These are phyloP conservation scores for Malassezia slooffiae DNA, from an alignment of 1,284 basidiomycete genomes.

Conservation along the genomic window DNA sequence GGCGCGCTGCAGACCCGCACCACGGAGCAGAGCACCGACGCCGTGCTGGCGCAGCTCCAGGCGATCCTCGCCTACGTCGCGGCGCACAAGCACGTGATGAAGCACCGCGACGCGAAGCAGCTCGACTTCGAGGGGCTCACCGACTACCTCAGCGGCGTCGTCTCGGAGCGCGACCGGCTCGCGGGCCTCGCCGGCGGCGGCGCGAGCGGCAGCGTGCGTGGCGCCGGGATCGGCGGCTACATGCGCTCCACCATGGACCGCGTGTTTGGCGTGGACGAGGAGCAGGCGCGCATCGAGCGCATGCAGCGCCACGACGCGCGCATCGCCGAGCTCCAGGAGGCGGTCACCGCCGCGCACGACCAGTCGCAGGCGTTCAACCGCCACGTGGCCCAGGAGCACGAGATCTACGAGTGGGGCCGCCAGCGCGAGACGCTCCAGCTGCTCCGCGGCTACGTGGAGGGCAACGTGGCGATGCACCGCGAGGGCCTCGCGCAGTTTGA, in stretches of 20 bases:
- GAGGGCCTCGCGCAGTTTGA: conserved; percentile 16
- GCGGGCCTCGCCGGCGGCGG: conserved; percentile 27
- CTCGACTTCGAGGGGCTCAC: conserved; percentile 96
- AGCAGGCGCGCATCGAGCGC: conserved; percentile 77
- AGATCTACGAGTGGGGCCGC: conserved; percentile 77
- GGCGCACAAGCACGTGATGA: conserved; percentile 78
- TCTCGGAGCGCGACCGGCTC: conserved; percentile 78
- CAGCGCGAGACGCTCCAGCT: conserved; percentile 92
- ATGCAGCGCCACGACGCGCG: conserved; percentile 82
- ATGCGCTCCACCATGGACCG: conserved; percentile 86
- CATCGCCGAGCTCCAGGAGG: conserved; percentile 96
- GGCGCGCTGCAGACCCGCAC: conserved; percentile 28
- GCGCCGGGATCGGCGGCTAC: conserved; percentile 65
- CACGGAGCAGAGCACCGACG: conserved; percentile 47
- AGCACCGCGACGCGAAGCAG: conserved; percentile 93
- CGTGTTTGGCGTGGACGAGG: conserved; percentile 81
- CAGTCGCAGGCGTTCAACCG: conserved; percentile 90
- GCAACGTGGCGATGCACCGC: conserved; percentile 73
- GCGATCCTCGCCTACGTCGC: conserved; percentile 78
- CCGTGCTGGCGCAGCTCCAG: conserved; percentile 76
- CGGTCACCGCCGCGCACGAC: conserved; percentile 84
- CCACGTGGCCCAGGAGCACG: conserved; percentile 80
- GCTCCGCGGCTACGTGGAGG: conserved; percentile 74
- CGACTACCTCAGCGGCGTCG: conserved; percentile 81
- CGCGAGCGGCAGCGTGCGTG: conserved; percentile 50